Evolutionary conservation across 2,329 filamentous ascomycete species (phyloP), one percentile per base, ranked within the genome.

Genomic region (Aspergillus fijiensis): DNA sequence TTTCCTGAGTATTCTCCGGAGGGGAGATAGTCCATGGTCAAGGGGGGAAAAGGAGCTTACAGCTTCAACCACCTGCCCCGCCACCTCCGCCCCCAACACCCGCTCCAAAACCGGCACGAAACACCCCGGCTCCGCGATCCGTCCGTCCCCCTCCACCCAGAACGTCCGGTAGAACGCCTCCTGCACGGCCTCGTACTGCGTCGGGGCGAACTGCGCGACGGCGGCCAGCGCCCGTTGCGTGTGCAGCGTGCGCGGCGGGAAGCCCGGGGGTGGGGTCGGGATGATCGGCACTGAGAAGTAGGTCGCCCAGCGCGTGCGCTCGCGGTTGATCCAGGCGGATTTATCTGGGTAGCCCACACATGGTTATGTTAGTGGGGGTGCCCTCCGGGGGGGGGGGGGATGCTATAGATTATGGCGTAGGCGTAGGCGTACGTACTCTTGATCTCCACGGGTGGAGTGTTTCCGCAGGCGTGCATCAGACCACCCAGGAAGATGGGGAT

Each of bases 401-500:
- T 74, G 3, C 2, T 0, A 29, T 29, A 2, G 33, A 35, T 35
- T 16, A 16, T 11, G 10, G 10, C 11, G 33, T 35, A 35, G 14
- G 10, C 11, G 33, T 35, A 35, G 14, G 31, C 7, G 31, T 7
- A 14, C 33, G 11, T 71, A 84, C 83, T 87, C 62, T 83, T 86
- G 69, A 88, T 81, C 2, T 74, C 70, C 27, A 87, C 73, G 1
- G 85, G 85, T 1, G 85, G 69, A 2, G 67, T 79, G 66, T 86
- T 87, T 29, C 77, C 79, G 68, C 81, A 84, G 0, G 74, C 71
- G 58, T 86, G 81, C 80, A 88, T 85, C 55, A 88, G 70, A 0
- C 85, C 85, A 4, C 84, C 84, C 0, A 87, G 77, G 55, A 87
- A 81, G 56, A 88, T 82, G 7, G 86, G 86, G 9, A 85, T 72